Base-by-base conservation (phyloP, 805 yeast species). In the Starmerella gropengiesseri region DNA sequence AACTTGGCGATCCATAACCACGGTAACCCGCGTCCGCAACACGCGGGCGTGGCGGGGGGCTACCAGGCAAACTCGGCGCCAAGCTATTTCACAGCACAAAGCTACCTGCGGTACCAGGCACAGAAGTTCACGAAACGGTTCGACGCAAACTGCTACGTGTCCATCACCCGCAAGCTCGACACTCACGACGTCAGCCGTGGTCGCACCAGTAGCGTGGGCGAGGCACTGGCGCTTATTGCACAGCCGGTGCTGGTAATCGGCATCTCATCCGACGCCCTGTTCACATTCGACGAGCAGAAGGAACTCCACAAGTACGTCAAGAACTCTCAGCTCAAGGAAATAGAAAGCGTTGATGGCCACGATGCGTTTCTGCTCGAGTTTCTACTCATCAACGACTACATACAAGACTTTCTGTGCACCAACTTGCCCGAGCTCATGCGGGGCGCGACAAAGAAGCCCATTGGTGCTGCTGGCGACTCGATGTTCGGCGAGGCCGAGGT, bases 141-240 rank as follows among this genome's bases (percentile, higher is more conserved):
- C 55, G 98, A 91, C 61, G 95, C 98, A 20, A 91, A 91, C 59
- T 91, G 97, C 64, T 91, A 91, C 62, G 86, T 91, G 41, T 76
- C 96, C 20, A 84, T 91, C 44, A 82, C 96, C 0, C 71, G 97
- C 56, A 91, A 91, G 61, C 65, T 91, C 26, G 98, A 91, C 55
- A 86, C 98, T 0, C 97, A 91, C 59, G 98, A 91, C 60, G 75
- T 91, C 37, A 77, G 94, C 0, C 71, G 98, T 46, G 91, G 79
- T 43, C 70, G 89, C 45, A 68, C 67, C n/a, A 65, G 64, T 25
- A 48, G 60, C 7, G 57, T 68, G 3, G 70, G 65, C 22, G 70
- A 68, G 16, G 83, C 81, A 8, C 65, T 91, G 45, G 59, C 63
- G 4, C 66, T 75, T 3, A 67, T 91, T 43, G 58, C 61, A 33